Base-by-base conservation (phyloP, 108 stramenopile genomes). In the Fragilariopsis cylindrus region DNA sequence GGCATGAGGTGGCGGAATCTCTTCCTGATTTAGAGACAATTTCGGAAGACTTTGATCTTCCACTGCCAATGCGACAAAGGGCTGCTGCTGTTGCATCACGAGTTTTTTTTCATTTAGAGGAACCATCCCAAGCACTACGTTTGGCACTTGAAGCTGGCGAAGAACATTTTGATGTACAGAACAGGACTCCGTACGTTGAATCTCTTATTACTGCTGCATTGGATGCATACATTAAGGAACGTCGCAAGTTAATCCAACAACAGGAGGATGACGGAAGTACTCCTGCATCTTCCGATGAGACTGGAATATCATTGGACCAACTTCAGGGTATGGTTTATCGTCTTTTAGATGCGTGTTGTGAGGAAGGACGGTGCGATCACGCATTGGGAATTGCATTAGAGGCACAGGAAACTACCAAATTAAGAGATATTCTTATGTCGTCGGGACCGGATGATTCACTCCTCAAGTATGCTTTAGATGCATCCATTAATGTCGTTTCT, bases 311-410 rank as follows among this genome's bases (percentile, higher is more conserved):
- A 46, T 85, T 87, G 82, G 88, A 95, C 57, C 96, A 97, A 63
- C 89, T 99, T 53, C 90, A 88, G 66, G 76, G 70, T 40, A 88
- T 99, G 74, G 94, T 99, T 1, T 88, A 97, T 46, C 87, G 85
- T 54, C 90, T 98, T 87, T 95, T 99, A 75, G 85, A 95, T 46
- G 81, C 93, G 7, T 99, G 98, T 75, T 98, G 93, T 76, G 55
- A 70, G 3, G 93, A 94, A 48, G 91, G 88, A 60, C 75, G 89
- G 13, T 97, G 81, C 72, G 80, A 84, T 16, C 98, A 98, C 77
- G 98, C 99, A 0, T 65, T 99, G 57, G 99, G 99, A 3, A 93
- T 99, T 49, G 98, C 99, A 2, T 80, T 99, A 39, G 98, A 99
- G 76, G 84, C 96, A 19, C 86, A 83, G 53, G 91, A 87, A 70